Evolutionary conservation across 257 asterid genomes (phyloP).

Genomic region (Linderniella brevidens): DNA sequence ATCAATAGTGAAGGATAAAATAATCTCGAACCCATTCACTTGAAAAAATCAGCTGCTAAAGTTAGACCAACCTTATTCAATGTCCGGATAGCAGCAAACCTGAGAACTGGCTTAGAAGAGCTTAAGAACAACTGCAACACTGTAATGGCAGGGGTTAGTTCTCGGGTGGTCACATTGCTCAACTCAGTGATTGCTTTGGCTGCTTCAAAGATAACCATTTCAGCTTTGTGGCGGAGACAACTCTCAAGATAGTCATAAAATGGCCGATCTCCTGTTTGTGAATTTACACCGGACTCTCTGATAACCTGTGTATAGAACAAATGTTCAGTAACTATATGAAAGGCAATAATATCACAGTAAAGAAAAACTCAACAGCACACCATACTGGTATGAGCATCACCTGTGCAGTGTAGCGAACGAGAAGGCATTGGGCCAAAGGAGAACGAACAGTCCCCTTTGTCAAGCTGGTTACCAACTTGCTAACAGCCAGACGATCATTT

Average conservation of each 20-base stretch:
- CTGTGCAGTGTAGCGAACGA: conserved; percentile 74
- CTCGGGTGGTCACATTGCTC: conserved; percentile 60
- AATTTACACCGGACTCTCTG: conserved; percentile 49
- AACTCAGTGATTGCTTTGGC: conserved; percentile 81
- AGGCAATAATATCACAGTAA: not conserved
- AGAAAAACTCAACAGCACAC: conserved; percentile 2
- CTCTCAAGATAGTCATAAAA: conserved; percentile 76
- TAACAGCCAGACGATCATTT: conserved; percentile 74
- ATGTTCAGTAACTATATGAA: conserved; percentile 4
- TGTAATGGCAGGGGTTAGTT: conserved; percentile 78
- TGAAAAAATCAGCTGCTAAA: not conserved
- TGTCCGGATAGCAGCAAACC: conserved; percentile 87
- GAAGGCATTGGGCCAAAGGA: conserved; percentile 79
- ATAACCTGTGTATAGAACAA: conserved; percentile 32
- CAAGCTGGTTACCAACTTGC: conserved; percentile 71
- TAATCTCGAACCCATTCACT: conserved; percentile 1
- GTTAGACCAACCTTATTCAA: conserved; percentile 49
- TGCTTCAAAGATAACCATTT: conserved; percentile 82
- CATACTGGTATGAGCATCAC: conserved; percentile 15
- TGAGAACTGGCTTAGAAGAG: conserved; percentile 74
- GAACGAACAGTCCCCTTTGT: conserved; percentile 75
- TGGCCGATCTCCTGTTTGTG: conserved; percentile 61
- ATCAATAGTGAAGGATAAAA: too few species aligned
- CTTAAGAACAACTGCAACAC: conserved; percentile 69
- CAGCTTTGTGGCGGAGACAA: conserved; percentile 81